Percentiles rank a stretch among this genome's conserved stretches.
These are phyloP conservation scores for Cytospora paraplurivora DNA, from an alignment of 2,329 filamentous ascomycete genomes.

Conservation along the genomic window DNA sequence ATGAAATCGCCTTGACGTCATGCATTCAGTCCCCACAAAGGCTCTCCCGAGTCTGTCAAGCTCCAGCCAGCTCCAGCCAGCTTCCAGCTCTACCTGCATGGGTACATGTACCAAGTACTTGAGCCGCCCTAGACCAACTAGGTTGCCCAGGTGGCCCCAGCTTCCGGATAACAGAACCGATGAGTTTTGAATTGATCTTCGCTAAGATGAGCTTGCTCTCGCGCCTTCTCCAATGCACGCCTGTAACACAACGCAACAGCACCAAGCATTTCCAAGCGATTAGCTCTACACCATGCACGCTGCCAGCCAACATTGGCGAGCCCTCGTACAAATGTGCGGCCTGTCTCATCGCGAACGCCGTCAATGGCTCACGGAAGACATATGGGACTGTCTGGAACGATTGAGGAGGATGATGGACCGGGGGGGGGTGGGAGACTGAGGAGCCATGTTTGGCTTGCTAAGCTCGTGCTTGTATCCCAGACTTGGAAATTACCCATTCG, in stretches of 20 bases:
- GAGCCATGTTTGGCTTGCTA: background rate
- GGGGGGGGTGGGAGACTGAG: no score
- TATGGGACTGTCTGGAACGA: background rate
- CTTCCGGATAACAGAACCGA: background rate
- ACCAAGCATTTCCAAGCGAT: background rate
- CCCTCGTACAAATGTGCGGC: background rate
- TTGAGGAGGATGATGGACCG: no score
- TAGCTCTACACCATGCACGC: background rate
- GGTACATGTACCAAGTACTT: background rate
- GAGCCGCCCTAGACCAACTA: background rate
- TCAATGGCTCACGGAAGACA: background rate
- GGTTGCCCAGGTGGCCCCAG: background rate
- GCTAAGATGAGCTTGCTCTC: background rate
- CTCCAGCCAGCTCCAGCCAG: background rate
- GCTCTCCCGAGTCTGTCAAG: background rate
- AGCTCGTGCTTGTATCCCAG: background rate
- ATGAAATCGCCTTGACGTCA: constrained; percentile 21
- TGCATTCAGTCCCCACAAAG: constrained; percentile 6
- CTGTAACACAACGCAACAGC: background rate
- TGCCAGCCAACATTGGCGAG: constrained; percentile 3
- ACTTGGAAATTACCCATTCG: background rate
- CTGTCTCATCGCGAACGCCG: background rate
- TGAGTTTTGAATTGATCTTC: background rate
- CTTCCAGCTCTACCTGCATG: background rate
- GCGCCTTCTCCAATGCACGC: background rate